Base-by-base conservation (phyloP, 345 rosid genomes). In the Firmiana major region DNA sequence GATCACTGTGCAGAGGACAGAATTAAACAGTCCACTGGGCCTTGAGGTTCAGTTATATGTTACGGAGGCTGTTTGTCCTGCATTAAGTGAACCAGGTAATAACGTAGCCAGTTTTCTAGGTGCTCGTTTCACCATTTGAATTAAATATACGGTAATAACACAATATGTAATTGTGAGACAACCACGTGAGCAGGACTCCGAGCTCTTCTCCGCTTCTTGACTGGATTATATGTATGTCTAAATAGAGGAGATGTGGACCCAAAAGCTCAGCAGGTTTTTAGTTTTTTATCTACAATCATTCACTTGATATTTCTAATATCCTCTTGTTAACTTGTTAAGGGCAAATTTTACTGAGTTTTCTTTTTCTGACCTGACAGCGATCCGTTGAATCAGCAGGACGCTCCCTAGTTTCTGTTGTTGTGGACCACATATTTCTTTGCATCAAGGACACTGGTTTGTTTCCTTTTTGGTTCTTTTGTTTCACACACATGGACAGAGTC, bases 1-100 rank as follows among this genome's bases (percentile, higher is more conserved):
- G 99, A 93, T 96, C 83, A 94, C 98, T 71, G 85, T 96, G 75
- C 95, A 96, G 88, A 91, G 99, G 89, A 96, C 98, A 48, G 97
- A 95, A 59, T 86, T 80, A 79, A 96, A 96, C 84, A 82, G 87
- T 78, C 97, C 99, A 24, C 94, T 96, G 43, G 99, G 98, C 57
- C 97, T 96, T 82, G 99, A 94, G 92, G 99, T 93, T 82, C 98
- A 96, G 74, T 82, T 96, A 66, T 97, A 96, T 87, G 85, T 93
- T 73, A 89, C 97, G 57, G 98, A 94, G 87, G 97, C 98, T 66
- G 93, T 96, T 77, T 96, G 98, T 83, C 99, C 99, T 77, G 97
- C 99, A 62, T 83, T 96, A 83, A 96, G 98, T 83, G 99, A 96
- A 84, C 99, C 99, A 79, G 99, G 99, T 96, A 82, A 77, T 38